These are phyloP conservation scores for Cymbopogon citratus DNA, from an alignment of 176 grass and related monocot genomes.

Conservation along the genomic window DNA sequence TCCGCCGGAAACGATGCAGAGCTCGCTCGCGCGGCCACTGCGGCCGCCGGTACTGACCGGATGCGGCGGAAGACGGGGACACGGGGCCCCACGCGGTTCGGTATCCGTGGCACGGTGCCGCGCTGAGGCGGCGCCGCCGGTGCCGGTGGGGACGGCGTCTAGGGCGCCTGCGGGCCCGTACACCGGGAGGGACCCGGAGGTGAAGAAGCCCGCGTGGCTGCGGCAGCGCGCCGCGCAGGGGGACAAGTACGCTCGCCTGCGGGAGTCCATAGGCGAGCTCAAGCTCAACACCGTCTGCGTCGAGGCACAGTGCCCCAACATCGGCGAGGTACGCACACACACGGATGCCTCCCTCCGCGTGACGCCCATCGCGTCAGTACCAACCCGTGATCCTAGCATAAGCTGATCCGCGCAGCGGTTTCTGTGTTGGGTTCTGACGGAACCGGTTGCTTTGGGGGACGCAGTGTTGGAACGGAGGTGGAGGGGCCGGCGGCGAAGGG, in stretches of 20 bases:
- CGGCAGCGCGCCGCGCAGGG: constrained; percentile 73
- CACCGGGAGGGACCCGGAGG: constrained; percentile 53
- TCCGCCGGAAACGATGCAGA: constrained; percentile 31
- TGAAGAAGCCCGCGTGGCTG: constrained; percentile 86
- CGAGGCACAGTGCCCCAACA: constrained; percentile 94
- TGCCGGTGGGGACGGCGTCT: neutral
- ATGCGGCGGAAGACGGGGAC: neutral
- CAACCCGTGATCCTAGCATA: no score
- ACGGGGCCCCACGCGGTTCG: neutral
- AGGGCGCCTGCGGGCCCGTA: constrained; percentile 29
- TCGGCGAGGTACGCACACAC: constrained; percentile 57
- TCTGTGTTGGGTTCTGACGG: neutral
- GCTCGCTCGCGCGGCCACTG: constrained; percentile 25
- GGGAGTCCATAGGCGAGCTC: constrained; percentile 63
- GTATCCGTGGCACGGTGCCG: no score
- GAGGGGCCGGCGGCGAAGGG: constrained; percentile 66
- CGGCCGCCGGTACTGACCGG: neutral
- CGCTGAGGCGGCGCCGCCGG: constrained; percentile 3
- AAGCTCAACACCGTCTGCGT: constrained; percentile 91
- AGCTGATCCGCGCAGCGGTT: neutral
- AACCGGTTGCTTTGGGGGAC: neutral
- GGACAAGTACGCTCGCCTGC: constrained; percentile 57
- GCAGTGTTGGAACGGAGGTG: constrained; percentile 92
- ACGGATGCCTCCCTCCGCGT: neutral
- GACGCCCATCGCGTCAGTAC: no score